Percentiles rank a stretch among this genome's conserved stretches.
Evolutionary conservation across 345 rosid species (phyloP).

Genomic region (Erysimum cheiranthoides): DNA sequence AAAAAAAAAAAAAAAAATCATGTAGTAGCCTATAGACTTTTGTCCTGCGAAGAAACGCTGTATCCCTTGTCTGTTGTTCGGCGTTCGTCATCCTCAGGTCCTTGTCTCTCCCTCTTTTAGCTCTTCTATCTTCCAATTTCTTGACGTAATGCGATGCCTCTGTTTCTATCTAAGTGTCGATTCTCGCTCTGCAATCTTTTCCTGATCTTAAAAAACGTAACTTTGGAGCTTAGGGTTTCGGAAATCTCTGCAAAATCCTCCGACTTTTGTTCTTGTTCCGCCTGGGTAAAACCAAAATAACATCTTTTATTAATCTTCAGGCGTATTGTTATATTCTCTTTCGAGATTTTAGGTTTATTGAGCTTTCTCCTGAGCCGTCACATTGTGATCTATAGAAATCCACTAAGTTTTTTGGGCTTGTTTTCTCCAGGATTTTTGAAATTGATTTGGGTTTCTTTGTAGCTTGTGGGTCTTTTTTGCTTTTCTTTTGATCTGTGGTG

Average conservation of each 20-base stretch:
- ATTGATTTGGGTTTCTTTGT: conserved; percentile 7
- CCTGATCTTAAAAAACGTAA: background rate
- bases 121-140: background rate
- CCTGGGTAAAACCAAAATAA: background rate
- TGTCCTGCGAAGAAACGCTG: background rate
- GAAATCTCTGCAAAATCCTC: background rate
- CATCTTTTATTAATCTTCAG: background rate
- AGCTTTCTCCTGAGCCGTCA: background rate
- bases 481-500: background rate
- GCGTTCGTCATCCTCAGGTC: conserved; percentile 28
- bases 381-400: background rate
- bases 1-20: no score
- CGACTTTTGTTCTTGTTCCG: background rate
- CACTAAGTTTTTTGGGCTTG: background rate
- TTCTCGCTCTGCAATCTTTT: background rate
- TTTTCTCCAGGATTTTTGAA: background rate
- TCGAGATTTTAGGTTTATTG: background rate
- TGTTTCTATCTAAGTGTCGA: background rate
- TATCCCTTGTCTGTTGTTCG: background rate
- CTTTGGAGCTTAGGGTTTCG: conserved; percentile 16
- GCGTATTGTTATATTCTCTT: conserved; percentile 11
- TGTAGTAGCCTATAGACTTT: background rate
- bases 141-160: background rate
- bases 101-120: conserved; percentile 1
- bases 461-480: background rate